A percentile compares a stretch with the other conserved stretches of the same genome.
Conservation (phyloP, 2,329 filamentous ascomycete genomes). For the Arthrocladium fulminans region DNA sequence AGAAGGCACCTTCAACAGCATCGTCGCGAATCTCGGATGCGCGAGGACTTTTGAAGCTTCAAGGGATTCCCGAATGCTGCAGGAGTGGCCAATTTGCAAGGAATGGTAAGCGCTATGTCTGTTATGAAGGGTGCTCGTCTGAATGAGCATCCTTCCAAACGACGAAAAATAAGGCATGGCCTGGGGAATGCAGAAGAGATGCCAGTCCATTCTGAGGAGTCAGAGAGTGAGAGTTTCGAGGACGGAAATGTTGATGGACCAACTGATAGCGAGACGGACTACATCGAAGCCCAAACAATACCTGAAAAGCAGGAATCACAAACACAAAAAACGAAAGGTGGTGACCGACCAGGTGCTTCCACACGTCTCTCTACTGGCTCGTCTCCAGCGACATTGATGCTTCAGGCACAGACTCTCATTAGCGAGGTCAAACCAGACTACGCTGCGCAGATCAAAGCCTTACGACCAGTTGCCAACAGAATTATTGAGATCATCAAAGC, state of each 20-base stretch:
- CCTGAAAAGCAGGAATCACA: not conserved
- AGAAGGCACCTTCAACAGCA: not conserved
- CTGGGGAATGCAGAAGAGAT: slow-evolving; percentile 1
- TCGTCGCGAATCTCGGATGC: no score
- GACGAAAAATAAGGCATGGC: slow-evolving; percentile 25
- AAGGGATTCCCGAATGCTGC: not conserved
- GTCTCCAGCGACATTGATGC: slow-evolving; percentile 46
- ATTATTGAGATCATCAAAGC: slow-evolving; percentile 47
- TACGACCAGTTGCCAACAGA: slow-evolving; percentile 45
- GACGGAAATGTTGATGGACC: not conserved
- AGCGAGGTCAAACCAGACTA: slow-evolving; percentile 50
- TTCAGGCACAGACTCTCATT: slow-evolving; percentile 58
- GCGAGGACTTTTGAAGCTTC: not conserved
- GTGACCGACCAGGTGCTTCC: not conserved
- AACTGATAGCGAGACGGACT: not conserved
- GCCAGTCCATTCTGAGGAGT: not conserved
- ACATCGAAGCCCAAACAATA: no score
- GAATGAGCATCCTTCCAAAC: slow-evolving; percentile 21
- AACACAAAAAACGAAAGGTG: not conserved
- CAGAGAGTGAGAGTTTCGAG: not conserved
- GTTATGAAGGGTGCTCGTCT: not conserved
- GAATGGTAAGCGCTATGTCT: not conserved
- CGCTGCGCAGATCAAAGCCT: slow-evolving; percentile 35
- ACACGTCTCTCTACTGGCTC: slow-evolving; percentile 1
- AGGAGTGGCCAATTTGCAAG: not conserved